Conservation (phyloP, 2,329 filamentous ascomycete species). For the Colletotrichum destructivum region DNA sequence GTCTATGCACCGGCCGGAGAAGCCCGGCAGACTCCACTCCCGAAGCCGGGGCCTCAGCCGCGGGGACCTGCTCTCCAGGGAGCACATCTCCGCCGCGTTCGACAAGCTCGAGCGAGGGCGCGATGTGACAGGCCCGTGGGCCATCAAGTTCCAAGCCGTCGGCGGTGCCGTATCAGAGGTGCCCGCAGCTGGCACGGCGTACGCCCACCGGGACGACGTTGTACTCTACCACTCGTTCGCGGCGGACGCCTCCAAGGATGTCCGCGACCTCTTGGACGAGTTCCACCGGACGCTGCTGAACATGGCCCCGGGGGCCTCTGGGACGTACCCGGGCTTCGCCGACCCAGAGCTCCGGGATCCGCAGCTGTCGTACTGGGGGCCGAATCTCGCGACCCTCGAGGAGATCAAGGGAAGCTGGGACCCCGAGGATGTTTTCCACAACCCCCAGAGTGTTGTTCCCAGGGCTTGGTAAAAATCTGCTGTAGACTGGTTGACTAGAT, state of each 20-base stretch:
- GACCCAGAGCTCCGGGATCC: conserved; percentile 62
- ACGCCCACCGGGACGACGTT: conserved; percentile 69
- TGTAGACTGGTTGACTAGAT: too few relatives aligned
- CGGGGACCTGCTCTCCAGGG: conserved; percentile 58
- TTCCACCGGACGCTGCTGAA: conserved; percentile 15
- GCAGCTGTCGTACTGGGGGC: conserved; percentile 68
- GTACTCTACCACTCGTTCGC: conserved; percentile 71
- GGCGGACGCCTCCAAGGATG: conserved; percentile 56
- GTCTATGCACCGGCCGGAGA: conserved; percentile 57
- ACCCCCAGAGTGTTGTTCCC: conserved; percentile 66
- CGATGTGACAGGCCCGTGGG: conserved; percentile 66
- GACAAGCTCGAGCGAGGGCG: conserved; percentile 60
- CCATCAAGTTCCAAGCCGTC: conserved; percentile 68
- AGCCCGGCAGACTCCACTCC: conserved; percentile 62
- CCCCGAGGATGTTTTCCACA: conserved; percentile 68
- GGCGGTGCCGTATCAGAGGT: conserved; percentile 69
- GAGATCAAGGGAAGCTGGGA: conserved; percentile 67
- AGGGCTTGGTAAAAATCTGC: background rate
- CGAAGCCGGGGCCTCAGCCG: conserved; percentile 64
- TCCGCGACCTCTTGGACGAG: conserved; percentile 34
- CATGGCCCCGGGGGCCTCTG: conserved; percentile 39
- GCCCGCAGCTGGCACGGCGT: conserved; percentile 65
- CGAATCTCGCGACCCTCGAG: conserved; percentile 62
- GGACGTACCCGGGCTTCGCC: conserved; percentile 75
- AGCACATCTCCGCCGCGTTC: conserved; percentile 61